A percentile compares a stretch with the other conserved stretches of the same genome.
These are phyloP conservation scores for Gardenia jasminoides DNA, from an alignment of 257 asterid species.

Conservation along the genomic window DNA sequence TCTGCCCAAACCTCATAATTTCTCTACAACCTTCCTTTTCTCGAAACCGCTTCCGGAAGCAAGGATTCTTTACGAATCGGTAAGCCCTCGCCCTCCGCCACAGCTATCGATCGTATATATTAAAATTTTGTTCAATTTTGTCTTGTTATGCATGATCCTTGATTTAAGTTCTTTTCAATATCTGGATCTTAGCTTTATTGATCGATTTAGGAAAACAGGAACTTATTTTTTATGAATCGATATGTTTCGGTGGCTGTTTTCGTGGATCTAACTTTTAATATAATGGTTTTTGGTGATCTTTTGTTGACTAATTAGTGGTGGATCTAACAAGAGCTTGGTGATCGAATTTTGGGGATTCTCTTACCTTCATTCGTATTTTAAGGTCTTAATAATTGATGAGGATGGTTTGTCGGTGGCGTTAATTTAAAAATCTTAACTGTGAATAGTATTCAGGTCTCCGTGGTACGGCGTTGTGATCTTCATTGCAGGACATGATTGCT, in stretches of 20 bases:
- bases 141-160: neutral
- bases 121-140: neutral
- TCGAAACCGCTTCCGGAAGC: neutral
- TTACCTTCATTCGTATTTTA: neutral
- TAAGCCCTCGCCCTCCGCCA: neutral
- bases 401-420: neutral
- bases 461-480: neutral
- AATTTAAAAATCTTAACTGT: neutral
- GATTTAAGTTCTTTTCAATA: neutral
- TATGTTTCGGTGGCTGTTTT: neutral
- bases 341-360: neutral
- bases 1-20: neutral
- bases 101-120: neutral
- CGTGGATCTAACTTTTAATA: neutral
- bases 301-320: neutral
- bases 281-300: neutral
- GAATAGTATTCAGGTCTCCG: neutral
- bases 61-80: conserved; percentile 15
- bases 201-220: neutral
- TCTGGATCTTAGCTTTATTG: neutral
- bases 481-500: too few relatives aligned
- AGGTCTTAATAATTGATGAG: neutral
- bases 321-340: neutral
- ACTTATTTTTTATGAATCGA: neutral
- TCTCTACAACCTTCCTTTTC: neutral